Conservation (phyloP, 371 early-diverging fungal genomes). For the Syncephalastrum monosporum region DNA sequence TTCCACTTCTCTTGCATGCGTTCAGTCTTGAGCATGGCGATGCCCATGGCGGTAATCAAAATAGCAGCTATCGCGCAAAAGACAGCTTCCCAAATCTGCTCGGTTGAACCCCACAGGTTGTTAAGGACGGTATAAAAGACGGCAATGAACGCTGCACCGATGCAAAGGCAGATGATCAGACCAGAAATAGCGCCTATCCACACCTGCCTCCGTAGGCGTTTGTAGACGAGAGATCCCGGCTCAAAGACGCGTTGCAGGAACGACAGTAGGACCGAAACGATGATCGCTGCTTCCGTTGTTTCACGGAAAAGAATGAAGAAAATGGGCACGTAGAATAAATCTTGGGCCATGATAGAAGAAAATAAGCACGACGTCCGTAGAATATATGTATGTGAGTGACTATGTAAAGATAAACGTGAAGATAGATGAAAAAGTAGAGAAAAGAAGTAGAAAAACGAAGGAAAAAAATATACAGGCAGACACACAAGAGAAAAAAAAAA, state of each 20-base stretch:
- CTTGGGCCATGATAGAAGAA: slow-evolving; percentile 10
- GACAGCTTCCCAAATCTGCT: slow-evolving; percentile 78
- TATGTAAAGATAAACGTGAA: background rate
- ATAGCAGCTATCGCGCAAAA: slow-evolving; percentile 66
- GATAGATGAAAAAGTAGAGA: background rate
- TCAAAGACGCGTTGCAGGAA: slow-evolving; percentile 64
- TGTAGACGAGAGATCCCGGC: slow-evolving; percentile 40
- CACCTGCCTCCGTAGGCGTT: slow-evolving; percentile 59
- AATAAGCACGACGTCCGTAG: no score
- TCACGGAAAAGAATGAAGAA: slow-evolving; percentile 87
- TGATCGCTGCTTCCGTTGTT: slow-evolving; percentile 71
- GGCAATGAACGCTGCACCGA: slow-evolving; percentile 72
- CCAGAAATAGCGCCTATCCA: slow-evolving; percentile 64
- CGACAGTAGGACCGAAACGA: slow-evolving; percentile 76
- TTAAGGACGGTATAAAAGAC: slow-evolving; percentile 56
- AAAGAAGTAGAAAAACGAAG: background rate
- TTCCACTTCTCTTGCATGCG: slow-evolving; percentile 75
- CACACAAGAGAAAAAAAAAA: background rate
- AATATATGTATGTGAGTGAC: no score
- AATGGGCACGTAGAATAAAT: slow-evolving; percentile 74
- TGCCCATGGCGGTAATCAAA: slow-evolving; percentile 69
- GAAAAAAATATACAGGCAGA: background rate
- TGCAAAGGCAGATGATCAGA: slow-evolving; percentile 54
- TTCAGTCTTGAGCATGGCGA: slow-evolving; percentile 72
- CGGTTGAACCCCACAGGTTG: slow-evolving; percentile 60